Evolutionary conservation across 805 yeast genomes (phyloP), one percentile per base, ranked within the genome.

Genomic region (Myxozyma melibiosi): DNA sequence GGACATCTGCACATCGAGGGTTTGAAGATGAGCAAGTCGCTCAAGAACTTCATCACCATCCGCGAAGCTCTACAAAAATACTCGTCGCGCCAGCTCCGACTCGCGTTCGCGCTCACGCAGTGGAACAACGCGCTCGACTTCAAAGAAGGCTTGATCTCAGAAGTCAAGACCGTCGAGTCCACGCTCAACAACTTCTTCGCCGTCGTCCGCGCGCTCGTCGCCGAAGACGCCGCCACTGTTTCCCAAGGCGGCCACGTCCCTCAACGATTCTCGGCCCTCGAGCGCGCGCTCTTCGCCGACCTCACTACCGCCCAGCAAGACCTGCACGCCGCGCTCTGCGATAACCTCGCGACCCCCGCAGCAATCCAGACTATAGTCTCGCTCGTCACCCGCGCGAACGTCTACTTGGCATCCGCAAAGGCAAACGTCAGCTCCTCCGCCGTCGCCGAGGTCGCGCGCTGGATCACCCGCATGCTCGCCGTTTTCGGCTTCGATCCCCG

Each of bases 1-100:
- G 99, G 99, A 39, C 99, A 94, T 74, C 80, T 94, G 68, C 99
- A 94, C 71, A 94, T 94, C 65, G 97, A 94, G 73, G 99, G 99
- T 20, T 97, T 90, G 74, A 94, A 94, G 70, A 94, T 94, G 99
- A 86, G 96, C 46, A 94, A 94, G 75, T 86, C 95, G 42, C 78
- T 94, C 69, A 94, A 94, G 73, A 94, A 94, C 74, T 94, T 94
- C 71, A 92, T 94, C 69, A 90, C 98, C 9, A 90, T 94, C 65
- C 88, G 86, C 62, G 96, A 92, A 70, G 97, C 98, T 1, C 78
- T 94, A 61, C 73, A 78, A 53, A 81, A 73, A 63, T 89, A 83
- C 68, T 72, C 87, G 1, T 73, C 94, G 0, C 83, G 97, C 66
- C 97, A 94, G 72, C 78, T 94, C 67, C 82, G 99, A 64, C 78